phyloP scores from a whole-genome alignment of 345 rosid genomes.

The Geranium rotundifolium region DNA sequence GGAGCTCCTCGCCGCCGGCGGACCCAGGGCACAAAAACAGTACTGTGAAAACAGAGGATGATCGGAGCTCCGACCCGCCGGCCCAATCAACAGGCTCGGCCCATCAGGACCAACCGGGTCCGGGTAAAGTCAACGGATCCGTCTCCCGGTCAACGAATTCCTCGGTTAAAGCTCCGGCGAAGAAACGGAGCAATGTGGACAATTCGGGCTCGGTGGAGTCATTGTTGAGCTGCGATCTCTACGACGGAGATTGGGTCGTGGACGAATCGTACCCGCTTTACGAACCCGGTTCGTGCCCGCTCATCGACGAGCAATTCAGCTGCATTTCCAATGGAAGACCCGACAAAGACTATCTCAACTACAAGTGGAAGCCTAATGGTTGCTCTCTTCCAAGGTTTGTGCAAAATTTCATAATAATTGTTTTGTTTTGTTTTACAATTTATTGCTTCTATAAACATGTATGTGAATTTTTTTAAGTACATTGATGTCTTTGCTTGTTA shows the following conservation, averaged over 20 bases:
- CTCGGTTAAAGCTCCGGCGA: slow-evolving; percentile 4
- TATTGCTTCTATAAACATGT: no score
- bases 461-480: no score
- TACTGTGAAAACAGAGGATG: no score
- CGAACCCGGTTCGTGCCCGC: slow-evolving; percentile 72
- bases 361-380: slow-evolving; percentile 82
- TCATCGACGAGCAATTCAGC: slow-evolving; percentile 75
- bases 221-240: slow-evolving; percentile 56
- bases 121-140: slow-evolving; percentile 14
- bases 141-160: slow-evolving; percentile 23
- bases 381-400: slow-evolving; percentile 76
- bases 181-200: slow-evolving; percentile 32
- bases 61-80: no score
- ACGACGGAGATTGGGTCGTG: slow-evolving; percentile 76
- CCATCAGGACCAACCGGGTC: slow-evolving; percentile 5
- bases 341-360: slow-evolving; percentile 54
- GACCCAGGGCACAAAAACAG: no score
- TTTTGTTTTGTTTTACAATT: background rate
- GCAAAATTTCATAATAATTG: no score
- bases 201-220: slow-evolving; percentile 24
- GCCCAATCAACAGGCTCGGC: background rate
- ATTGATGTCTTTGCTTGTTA: no score
- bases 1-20: background rate
- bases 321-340: slow-evolving; percentile 75
- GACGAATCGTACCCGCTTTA: slow-evolving; percentile 92